Conservation (phyloP, 2,329 filamentous ascomycete species). For the Scedosporium apiospermum region DNA sequence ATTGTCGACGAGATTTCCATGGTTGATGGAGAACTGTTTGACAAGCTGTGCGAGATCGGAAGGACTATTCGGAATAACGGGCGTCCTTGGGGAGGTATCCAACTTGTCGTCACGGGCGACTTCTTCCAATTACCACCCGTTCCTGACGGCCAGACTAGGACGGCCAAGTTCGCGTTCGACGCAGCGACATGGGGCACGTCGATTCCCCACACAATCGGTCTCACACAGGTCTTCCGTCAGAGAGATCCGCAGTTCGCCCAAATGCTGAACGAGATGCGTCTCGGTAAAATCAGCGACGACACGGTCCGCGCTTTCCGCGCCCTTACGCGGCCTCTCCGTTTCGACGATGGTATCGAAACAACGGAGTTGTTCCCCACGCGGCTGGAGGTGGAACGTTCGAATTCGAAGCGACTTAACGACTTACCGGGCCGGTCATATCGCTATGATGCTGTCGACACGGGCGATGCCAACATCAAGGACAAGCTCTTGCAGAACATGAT, state of each 20-base stretch:
- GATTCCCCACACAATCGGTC: constrained; percentile 88
- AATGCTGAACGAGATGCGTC: constrained; percentile 97
- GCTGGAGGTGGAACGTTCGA: constrained; percentile 80
- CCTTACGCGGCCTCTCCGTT: constrained; percentile 60
- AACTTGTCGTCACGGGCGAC: constrained; percentile 90
- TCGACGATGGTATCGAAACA: constrained; percentile 57
- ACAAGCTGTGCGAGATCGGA: constrained; percentile 87
- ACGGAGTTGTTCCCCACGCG: constrained; percentile 93
- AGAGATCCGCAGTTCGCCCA: constrained; percentile 78
- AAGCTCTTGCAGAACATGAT: constrained; percentile 84
- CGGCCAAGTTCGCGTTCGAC: constrained; percentile 86
- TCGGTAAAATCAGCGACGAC: constrained; percentile 68
- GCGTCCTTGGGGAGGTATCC: constrained; percentile 88
- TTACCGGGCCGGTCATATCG: constrained; percentile 58
- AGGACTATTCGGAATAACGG: constrained; percentile 82
- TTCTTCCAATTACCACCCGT: constrained; percentile 97
- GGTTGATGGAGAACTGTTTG: constrained; percentile 95
- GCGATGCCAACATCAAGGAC: constrained; percentile 63
- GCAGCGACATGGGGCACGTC: constrained; percentile 85
- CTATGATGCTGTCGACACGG: constrained; percentile 68
- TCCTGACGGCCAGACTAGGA: constrained; percentile 57
- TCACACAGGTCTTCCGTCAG: constrained; percentile 95
- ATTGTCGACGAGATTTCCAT: constrained; percentile 96
- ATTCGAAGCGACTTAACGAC: constrained; percentile 60
- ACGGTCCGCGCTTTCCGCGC: constrained; percentile 70